Conservation (phyloP, 2,329 filamentous ascomycete species). For the Alternaria viburni region DNA sequence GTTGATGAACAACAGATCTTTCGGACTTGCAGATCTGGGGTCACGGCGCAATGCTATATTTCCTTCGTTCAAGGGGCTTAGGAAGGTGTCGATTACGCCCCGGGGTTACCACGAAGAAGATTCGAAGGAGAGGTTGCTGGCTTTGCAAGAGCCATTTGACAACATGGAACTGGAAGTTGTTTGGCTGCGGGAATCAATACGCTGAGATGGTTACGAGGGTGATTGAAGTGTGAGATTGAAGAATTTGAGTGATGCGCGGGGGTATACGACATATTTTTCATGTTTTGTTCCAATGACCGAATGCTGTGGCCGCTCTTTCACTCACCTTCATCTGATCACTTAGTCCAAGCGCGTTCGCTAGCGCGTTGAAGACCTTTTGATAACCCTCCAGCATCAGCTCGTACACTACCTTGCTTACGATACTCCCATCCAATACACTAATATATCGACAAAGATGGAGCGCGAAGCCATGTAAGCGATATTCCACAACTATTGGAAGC, state of each 20-base stretch:
- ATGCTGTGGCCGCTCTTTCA: background rate
- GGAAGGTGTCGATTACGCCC: background rate
- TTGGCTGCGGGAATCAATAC: background rate
- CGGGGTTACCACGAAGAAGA: background rate
- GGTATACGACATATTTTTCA: background rate
- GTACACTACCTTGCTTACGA: no score
- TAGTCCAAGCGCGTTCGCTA: background rate
- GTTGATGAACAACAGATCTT: background rate
- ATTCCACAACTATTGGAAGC: no score
- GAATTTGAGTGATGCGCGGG: background rate
- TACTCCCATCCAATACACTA: accelerated
- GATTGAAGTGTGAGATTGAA: background rate
- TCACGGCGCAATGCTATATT: background rate
- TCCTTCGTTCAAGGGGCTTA: background rate
- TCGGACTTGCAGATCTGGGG: background rate
- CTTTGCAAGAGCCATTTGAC: background rate
- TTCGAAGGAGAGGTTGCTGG: background rate
- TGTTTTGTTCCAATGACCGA: background rate
- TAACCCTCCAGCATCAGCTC: no score
- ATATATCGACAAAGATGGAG: accelerated
- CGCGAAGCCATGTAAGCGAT: background rate
- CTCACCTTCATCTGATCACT: background rate
- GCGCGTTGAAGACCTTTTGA: background rate
- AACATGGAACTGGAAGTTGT: background rate
- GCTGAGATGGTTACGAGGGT: background rate